Percentiles rank a stretch among this genome's conserved stretches.
Evolutionary conservation across 2,329 filamentous ascomycete genomes (phyloP).

Genomic region (Trichoderma breve): DNA sequence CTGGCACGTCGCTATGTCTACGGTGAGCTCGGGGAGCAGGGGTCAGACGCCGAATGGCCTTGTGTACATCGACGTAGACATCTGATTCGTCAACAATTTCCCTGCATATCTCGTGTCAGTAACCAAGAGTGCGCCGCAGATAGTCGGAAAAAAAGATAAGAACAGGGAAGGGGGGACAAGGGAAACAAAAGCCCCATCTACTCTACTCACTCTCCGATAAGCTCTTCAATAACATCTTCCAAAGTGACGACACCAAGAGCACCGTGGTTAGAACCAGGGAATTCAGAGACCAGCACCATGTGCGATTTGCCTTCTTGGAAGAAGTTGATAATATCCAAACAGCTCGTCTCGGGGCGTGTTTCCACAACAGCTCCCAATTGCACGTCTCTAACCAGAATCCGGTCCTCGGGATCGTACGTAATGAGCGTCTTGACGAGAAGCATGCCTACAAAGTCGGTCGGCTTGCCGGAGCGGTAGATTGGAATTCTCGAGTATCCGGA

Average conservation of each 20-base stretch:
- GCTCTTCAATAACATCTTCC: constrained; percentile 96
- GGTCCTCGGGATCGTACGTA: constrained; percentile 95
- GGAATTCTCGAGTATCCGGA: constrained; percentile 96
- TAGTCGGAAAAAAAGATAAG: not conserved
- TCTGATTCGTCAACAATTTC: constrained; percentile 99
- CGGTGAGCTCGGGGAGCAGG: constrained; percentile 76
- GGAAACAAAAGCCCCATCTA: not conserved
- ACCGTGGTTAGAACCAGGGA: constrained; percentile 84
- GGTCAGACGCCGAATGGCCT: constrained; percentile 85
- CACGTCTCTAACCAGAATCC: constrained; percentile 82
- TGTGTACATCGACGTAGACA: constrained; percentile 97
- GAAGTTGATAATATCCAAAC: constrained; percentile 97
- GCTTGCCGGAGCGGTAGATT: constrained; percentile 82
- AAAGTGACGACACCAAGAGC: constrained; percentile 91
- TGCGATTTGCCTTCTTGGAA: constrained; percentile 99
- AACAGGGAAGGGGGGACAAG: not conserved
- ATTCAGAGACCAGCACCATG: constrained; percentile 93
- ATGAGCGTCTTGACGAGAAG: constrained; percentile 97
- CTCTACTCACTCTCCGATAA: constrained; percentile 85
- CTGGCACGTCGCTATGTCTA: constrained; percentile 37
- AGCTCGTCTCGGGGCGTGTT: constrained; percentile 92
- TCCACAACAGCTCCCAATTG: constrained; percentile 91
- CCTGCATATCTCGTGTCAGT: constrained; percentile 44
- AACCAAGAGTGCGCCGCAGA: not conserved
- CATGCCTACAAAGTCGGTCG: constrained; percentile 93